Evolutionary conservation across 2,329 filamentous ascomycete species (phyloP).

Genomic region (Colletotrichum sp.): DNA sequence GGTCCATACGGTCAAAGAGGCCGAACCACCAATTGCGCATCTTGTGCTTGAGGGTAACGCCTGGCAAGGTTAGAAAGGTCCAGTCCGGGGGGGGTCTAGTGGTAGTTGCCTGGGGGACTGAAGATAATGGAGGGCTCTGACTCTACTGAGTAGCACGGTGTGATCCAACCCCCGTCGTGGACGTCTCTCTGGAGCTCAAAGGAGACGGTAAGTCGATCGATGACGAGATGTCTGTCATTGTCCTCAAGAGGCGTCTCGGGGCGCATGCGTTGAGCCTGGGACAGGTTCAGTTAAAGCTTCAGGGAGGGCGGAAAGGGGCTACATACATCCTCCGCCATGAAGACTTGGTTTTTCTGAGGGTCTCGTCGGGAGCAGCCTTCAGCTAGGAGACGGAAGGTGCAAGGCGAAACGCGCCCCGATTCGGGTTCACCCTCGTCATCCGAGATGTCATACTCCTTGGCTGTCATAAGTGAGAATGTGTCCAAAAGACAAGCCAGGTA

Average conservation of each 20-base stretch:
- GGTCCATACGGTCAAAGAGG: no score
- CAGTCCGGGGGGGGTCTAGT: neutral
- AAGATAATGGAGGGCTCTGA: slow-evolving; percentile 21
- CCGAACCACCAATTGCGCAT: no score
- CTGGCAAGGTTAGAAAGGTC: no score
- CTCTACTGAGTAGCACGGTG: slow-evolving; percentile 18
- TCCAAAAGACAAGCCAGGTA: neutral
- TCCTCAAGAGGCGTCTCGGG: slow-evolving; percentile 7
- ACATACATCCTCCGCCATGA: slow-evolving; percentile 25
- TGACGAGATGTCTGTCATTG: neutral
- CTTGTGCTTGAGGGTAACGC: no score
- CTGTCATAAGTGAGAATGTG: neutral
- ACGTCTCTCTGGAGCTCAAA: slow-evolving; percentile 26
- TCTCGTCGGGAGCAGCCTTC: slow-evolving; percentile 37
- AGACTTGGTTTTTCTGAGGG: slow-evolving; percentile 10
- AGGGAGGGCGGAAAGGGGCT: neutral
- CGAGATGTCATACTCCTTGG: slow-evolving; percentile 31
- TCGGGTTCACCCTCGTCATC: slow-evolving; percentile 44
- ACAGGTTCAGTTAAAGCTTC: neutral
- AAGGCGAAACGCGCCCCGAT: slow-evolving; percentile 41
- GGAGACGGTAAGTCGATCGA: slow-evolving; percentile 8
- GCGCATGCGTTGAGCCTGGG: slow-evolving; percentile 12
- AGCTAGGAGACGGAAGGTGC: slow-evolving; percentile 42
- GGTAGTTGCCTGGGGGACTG: slow-evolving; percentile 1
- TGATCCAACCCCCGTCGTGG: slow-evolving; percentile 14